Percentiles rank a stretch among this genome's conserved stretches.
These are phyloP conservation scores for Yamadazyma sp. DNA, from an alignment of 805 yeast genomes.

Conservation along the genomic window DNA sequence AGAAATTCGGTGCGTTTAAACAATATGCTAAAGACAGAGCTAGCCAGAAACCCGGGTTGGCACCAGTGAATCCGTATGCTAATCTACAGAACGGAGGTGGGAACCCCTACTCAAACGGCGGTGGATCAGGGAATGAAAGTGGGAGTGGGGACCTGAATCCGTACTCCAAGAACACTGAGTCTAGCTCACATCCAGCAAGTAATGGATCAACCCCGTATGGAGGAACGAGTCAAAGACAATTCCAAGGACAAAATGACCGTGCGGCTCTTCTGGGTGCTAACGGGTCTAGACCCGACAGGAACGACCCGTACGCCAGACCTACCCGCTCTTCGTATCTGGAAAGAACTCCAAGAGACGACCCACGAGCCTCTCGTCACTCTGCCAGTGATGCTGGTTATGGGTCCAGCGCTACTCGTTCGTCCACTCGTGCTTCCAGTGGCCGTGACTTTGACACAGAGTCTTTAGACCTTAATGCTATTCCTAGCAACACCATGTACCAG, in stretches of 20 bases:
- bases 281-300: neutral
- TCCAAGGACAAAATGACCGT: neutral
- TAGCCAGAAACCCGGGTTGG: slow-evolving; percentile 32
- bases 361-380: slow-evolving; percentile 5
- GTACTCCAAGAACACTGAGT: neutral
- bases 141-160: slow-evolving; percentile 1
- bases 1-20: slow-evolving; percentile 52
- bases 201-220: neutral
- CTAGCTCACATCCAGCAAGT: neutral
- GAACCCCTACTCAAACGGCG: slow-evolving; percentile 8
- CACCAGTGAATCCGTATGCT: slow-evolving; percentile 45
- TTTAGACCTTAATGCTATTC: slow-evolving; percentile 40
- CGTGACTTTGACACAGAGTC: slow-evolving; percentile 29
- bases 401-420: slow-evolving; percentile 3
- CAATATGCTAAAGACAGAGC: slow-evolving; percentile 48
- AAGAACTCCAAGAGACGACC: slow-evolving; percentile 1
- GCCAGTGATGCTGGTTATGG: slow-evolving; percentile 16
- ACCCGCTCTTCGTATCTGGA: neutral
- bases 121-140: neutral
- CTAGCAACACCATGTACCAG: slow-evolving; percentile 26
- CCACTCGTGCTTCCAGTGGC: neutral
- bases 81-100: slow-evolving; percentile 20
- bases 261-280: too few relatives aligned
- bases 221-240: neutral
- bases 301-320: slow-evolving; percentile 8